Percentiles rank a stretch among this genome's conserved stretches.
These are phyloP conservation scores for Apiospora saccharicola DNA, from an alignment of 2,329 filamentous ascomycete species.

Conservation along the genomic window DNA sequence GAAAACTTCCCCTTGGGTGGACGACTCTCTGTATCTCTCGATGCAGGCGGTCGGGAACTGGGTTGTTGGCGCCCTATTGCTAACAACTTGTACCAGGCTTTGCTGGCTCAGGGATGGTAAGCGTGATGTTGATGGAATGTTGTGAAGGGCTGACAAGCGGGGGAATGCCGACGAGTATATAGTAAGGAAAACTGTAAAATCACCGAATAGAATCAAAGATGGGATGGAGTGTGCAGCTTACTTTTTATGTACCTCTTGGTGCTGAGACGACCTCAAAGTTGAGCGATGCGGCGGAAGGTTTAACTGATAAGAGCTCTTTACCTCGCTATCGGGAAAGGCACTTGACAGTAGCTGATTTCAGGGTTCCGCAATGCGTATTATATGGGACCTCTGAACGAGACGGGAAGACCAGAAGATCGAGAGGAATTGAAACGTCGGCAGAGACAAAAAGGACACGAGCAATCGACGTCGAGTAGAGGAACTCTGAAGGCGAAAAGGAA, in stretches of 20 bases:
- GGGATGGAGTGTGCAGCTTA: background rate
- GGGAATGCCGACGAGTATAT: background rate
- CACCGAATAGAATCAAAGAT: background rate
- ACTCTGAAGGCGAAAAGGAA: background rate
- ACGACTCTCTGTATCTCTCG: no score
- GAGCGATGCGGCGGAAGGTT: slow-evolving; percentile 17
- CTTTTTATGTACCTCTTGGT: background rate
- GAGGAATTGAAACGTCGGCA: background rate
- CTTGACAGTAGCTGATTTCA: background rate
- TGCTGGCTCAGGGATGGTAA: background rate
- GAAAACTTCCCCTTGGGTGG: no score
- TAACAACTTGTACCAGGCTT: background rate
- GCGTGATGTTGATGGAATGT: background rate
- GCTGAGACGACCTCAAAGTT: background rate
- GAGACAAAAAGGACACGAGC: background rate
- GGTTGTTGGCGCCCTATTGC: background rate
- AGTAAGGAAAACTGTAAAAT: background rate
- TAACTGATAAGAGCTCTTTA: slow-evolving; percentile 5
- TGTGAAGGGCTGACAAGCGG: background rate
- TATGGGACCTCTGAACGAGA: slow-evolving; percentile 3
- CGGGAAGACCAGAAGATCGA: background rate
- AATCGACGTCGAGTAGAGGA: background rate
- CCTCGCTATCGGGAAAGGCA: background rate
- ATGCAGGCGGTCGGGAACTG: background rate
- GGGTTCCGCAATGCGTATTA: slow-evolving; percentile 21